phyloP scores from a whole-genome alignment of 495 filamentous ascomycete genomes.

The Trichoderma orchidacearum region DNA sequence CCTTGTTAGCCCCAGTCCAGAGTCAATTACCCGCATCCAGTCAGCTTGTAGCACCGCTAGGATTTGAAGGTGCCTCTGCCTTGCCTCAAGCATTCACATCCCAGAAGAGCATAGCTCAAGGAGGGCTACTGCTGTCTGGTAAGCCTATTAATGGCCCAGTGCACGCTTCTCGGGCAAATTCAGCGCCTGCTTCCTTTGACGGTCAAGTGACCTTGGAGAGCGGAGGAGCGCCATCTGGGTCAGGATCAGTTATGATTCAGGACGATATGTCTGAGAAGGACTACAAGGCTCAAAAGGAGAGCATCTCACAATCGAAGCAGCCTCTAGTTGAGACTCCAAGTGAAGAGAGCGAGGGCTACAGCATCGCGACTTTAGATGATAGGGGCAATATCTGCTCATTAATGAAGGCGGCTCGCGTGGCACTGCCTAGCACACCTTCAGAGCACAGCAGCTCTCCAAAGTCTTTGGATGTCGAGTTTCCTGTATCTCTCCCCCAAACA shows the following conservation, averaged over 20 bases:
- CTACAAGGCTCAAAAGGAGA: not conserved
- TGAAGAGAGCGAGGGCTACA: not conserved
- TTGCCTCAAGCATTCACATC: not conserved
- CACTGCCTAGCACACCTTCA: not conserved
- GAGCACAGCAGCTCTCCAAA: not conserved
- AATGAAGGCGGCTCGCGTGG: not conserved
- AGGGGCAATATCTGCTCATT: not conserved
- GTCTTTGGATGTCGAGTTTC: no score
- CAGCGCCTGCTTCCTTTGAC: not conserved
- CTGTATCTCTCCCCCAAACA: not conserved
- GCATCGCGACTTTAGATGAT: not conserved
- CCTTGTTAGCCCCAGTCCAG: not conserved
- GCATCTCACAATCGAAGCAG: not conserved
- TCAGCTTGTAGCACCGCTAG: not conserved
- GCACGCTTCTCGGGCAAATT: no score
- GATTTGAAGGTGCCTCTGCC: not conserved
- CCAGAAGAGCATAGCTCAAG: not conserved
- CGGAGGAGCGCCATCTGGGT: no score
- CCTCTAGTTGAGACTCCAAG: not conserved
- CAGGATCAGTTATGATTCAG: no score
- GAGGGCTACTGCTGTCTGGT: not conserved
- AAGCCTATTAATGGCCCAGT: not conserved
- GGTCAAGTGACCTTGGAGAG: not conserved
- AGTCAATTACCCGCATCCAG: not conserved
- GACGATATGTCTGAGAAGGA: not conserved